Evolutionary conservation across 768 basidiomycete genomes (phyloP).

Genomic region (Lentinula aciculospora): DNA sequence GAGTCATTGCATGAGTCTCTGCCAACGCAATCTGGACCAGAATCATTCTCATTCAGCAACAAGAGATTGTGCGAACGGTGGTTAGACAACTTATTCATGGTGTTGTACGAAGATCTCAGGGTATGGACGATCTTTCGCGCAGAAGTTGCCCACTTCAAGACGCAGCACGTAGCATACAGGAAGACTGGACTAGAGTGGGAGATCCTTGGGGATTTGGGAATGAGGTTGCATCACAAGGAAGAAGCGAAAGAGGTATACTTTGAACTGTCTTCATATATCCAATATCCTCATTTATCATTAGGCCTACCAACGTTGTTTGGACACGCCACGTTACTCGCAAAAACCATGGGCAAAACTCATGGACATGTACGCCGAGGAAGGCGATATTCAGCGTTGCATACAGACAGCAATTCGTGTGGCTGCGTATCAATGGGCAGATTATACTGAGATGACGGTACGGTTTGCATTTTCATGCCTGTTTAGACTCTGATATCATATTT

Average conservation of each 20-base stretch:
- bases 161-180: conserved; percentile 94
- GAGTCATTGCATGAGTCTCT: not conserved
- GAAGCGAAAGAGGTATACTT: conserved; percentile 77
- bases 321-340: conserved; percentile 75
- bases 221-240: conserved; percentile 94
- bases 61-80: conserved; percentile 96
- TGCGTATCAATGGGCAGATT: conserved; percentile 88
- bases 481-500: not conserved
- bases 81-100: conserved; percentile 98
- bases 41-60: conserved; percentile 88
- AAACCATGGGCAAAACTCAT: conserved; percentile 94
- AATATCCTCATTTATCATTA: not conserved
- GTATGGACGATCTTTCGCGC: conserved; percentile 99
- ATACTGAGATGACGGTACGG: conserved; percentile 82
- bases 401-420: conserved; percentile 92
- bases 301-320: conserved; percentile 92
- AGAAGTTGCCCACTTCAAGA: conserved; percentile 98
- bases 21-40: conserved; percentile 30
- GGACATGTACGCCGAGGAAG: conserved; percentile 96
- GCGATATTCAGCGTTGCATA: conserved; percentile 84
- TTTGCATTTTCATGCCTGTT: conserved; percentile 5
- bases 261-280: not conserved
- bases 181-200: conserved; percentile 99
- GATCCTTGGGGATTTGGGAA: conserved; percentile 90
- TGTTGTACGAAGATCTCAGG: conserved; percentile 94